phyloP scores from a whole-genome alignment of 352 stramenopile species.

The Pilasporangium apinafurcum region DNA sequence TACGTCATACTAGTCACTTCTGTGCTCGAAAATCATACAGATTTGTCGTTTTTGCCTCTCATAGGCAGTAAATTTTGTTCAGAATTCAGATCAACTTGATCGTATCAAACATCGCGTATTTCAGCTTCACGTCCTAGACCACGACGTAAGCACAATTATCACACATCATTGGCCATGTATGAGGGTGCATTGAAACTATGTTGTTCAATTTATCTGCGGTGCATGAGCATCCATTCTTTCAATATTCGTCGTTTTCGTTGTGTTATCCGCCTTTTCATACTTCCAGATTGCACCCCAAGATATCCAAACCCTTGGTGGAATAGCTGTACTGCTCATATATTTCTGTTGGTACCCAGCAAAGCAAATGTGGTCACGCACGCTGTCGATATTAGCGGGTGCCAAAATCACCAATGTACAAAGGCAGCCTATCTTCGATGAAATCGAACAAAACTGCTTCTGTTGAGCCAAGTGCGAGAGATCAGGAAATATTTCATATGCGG shows the following conservation, averaged over 20 bases:
- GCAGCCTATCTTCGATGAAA: constrained; percentile 8
- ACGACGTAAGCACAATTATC: constrained; percentile 23
- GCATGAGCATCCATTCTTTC: too few relatives aligned
- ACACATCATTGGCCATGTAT: constrained; percentile 14
- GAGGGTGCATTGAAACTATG: constrained; percentile 38
- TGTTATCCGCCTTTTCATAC: background rate
- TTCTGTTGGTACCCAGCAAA: constrained; percentile 43
- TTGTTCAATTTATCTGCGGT: background rate
- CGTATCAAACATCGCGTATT: constrained; percentile 25
- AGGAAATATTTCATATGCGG: too few relatives aligned
- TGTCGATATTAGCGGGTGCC: constrained; percentile 23
- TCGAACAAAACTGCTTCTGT: constrained; percentile 41
- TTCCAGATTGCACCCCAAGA: constrained; percentile 23
- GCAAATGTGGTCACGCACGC: constrained; percentile 32
- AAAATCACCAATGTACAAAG: constrained; percentile 1
- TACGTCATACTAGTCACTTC: background rate
- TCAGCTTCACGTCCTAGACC: constrained; percentile 31
- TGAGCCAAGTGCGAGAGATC: too few relatives aligned
- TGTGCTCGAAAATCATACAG: too few relatives aligned
- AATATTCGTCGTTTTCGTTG: background rate
- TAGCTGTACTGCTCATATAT: constrained; percentile 36
- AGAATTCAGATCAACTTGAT: constrained; percentile 22
- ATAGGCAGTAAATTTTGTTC: constrained; percentile 18
- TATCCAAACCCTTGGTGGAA: constrained; percentile 21
- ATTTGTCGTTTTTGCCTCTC: too few relatives aligned